phyloP scores from a whole-genome alignment of 2,329 filamentous ascomycete species.

The Claviceps capensis region DNA sequence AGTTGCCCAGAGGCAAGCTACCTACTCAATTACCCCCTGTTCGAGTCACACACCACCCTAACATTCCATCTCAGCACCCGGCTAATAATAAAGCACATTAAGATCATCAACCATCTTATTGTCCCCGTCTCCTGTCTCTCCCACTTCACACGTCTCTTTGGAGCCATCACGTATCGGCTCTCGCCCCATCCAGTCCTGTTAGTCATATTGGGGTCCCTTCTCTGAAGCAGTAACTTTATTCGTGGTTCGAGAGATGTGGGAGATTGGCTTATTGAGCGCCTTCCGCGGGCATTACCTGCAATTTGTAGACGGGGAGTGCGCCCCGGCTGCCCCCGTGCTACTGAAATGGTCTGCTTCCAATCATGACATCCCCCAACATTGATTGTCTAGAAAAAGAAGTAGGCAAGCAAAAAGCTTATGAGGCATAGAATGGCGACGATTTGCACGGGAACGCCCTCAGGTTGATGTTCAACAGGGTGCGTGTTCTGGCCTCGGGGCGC shows the following conservation, averaged over 20 bases:
- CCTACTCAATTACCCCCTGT: not conserved
- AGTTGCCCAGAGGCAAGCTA: not conserved
- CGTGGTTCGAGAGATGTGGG: too few species aligned
- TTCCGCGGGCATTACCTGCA: too few species aligned
- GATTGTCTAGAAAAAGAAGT: slow-evolving; percentile 71
- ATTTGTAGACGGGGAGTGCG: too few species aligned
- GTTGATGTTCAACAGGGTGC: slow-evolving; percentile 40
- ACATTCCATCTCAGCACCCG: too few species aligned
- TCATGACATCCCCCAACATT: not conserved
- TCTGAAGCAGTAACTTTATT: too few species aligned
- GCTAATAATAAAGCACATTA: too few species aligned
- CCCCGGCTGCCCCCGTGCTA: not conserved
- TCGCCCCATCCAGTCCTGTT: too few species aligned
- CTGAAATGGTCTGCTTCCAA: not conserved
- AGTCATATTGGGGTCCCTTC: too few species aligned
- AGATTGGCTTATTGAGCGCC: too few species aligned
- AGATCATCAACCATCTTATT: not conserved
- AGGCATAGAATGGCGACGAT: slow-evolving; percentile 74
- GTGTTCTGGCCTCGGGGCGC: slow-evolving; percentile 32
- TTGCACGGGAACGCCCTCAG: slow-evolving; percentile 74
- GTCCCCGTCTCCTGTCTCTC: too few species aligned
- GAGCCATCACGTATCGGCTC: too few species aligned
- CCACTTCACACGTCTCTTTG: too few species aligned
- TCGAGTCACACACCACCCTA: not conserved
- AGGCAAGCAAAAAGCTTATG: slow-evolving; percentile 83